Conservation (phyloP, 2,329 filamentous ascomycete species). For the Bipolaris cookei region DNA sequence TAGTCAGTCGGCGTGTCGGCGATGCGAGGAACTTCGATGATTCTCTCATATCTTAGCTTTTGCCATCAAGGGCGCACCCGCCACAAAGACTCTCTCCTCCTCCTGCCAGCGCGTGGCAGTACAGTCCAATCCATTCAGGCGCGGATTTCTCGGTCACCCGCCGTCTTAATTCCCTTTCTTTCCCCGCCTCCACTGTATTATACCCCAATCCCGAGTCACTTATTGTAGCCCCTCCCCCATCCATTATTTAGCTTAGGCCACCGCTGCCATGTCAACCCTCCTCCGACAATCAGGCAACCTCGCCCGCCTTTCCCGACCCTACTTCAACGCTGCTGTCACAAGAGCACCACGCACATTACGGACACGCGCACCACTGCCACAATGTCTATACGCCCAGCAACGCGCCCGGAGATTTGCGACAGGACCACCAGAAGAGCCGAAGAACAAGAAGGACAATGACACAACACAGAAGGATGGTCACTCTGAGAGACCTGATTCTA, state of each 20-base stretch:
- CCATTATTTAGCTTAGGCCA: constrained; percentile 32
- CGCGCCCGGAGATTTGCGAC: constrained; percentile 54
- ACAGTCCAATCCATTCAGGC: constrained; percentile 4
- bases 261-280: constrained; percentile 67
- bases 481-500: constrained; percentile 40
- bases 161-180: not conserved
- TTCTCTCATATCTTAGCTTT: constrained; percentile 25
- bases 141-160: not conserved
- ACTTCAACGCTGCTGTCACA: constrained; percentile 58
- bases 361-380: constrained; percentile 50
- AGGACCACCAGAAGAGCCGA: constrained; percentile 41
- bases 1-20: constrained; percentile 21
- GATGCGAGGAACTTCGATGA: constrained; percentile 21
- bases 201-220: constrained; percentile 5
- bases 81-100: constrained; percentile 16
- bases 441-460: constrained; percentile 39
- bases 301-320: constrained; percentile 66
- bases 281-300: constrained; percentile 71
- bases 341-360: constrained; percentile 51
- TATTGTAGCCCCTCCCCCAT: constrained; percentile 15
- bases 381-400: constrained; percentile 54
- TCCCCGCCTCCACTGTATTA: constrained; percentile 3
- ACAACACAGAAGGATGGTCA: constrained; percentile 35
- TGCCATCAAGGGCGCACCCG: constrained; percentile 24
- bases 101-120: constrained; percentile 27